phyloP scores from a whole-genome alignment of 495 filamentous ascomycete species.

The Lasiosphaeria miniovina region DNA sequence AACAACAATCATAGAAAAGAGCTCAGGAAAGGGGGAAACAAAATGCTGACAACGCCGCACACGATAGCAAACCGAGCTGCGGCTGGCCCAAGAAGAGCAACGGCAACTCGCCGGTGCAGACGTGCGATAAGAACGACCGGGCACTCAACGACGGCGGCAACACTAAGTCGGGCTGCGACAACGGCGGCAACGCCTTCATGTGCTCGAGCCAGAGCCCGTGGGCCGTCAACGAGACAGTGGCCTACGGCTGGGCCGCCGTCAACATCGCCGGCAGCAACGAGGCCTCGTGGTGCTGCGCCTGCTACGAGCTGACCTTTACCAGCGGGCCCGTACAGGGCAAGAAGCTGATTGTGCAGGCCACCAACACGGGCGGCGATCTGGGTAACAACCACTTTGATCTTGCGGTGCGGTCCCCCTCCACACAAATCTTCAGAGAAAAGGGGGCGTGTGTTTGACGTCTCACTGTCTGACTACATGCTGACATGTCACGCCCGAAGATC shows the following conservation, averaged over 20 bases:
- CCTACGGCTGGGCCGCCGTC: conserved; percentile 66
- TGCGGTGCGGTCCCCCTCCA: conserved; percentile 35
- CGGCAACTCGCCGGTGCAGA: conserved; percentile 42
- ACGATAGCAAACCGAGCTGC: conserved; percentile 56
- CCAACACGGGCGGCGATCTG: conserved; percentile 62
- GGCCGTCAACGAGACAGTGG: conserved; percentile 53
- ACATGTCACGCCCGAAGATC: conserved; percentile 36
- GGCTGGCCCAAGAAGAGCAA: conserved; percentile 58
- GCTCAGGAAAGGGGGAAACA: too few species aligned
- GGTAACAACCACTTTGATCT: conserved; percentile 61
- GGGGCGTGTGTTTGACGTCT: too few species aligned
- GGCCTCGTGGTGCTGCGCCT: conserved; percentile 61
- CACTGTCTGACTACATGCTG: too few species aligned
- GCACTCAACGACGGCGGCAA: conserved; percentile 48
- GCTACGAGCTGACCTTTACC: conserved; percentile 67
- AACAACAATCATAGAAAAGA: background rate
- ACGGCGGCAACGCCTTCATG: conserved; percentile 58
- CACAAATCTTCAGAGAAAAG: too few species aligned
- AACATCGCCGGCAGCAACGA: conserved; percentile 52
- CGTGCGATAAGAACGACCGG: conserved; percentile 57
- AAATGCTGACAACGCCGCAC: background rate
- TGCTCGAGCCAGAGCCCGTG: conserved; percentile 62
- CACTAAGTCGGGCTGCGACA: conserved; percentile 47
- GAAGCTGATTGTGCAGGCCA: conserved; percentile 67
- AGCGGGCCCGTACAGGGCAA: conserved; percentile 53